phyloP scores from a whole-genome alignment of 1,284 basidiomycete species.

The Microbotryum intermedium region DNA sequence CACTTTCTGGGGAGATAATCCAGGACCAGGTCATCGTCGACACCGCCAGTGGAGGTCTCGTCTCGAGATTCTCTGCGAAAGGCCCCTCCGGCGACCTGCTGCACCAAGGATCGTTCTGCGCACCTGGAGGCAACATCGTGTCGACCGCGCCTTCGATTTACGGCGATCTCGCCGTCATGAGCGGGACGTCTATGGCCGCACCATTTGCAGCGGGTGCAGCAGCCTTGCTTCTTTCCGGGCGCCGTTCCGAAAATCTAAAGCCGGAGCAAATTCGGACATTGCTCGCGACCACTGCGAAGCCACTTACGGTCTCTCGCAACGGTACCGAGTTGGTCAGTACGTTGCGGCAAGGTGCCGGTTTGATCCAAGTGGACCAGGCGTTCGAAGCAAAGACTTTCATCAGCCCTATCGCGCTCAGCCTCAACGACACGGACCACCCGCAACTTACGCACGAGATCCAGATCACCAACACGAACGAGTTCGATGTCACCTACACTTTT shows the following conservation, averaged over 20 bases:
- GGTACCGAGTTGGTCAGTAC: not conserved
- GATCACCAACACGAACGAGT: constrained; percentile 32
- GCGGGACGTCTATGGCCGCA: constrained; percentile 40
- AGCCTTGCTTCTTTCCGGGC: constrained; percentile 53
- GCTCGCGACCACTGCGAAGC: constrained; percentile 54
- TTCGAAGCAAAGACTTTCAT: constrained; percentile 51
- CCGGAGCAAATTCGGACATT: constrained; percentile 46
- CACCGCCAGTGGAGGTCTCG: constrained; percentile 48
- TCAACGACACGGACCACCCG: constrained; percentile 63
- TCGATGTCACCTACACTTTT: constrained; percentile 9
- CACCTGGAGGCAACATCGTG: constrained; percentile 54
- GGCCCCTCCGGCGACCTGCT: constrained; percentile 55
- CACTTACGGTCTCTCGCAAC: constrained; percentile 41
- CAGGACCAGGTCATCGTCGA: too few relatives aligned
- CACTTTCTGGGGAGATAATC: too few relatives aligned
- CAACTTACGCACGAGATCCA: constrained; percentile 41
- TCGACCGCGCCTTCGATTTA: constrained; percentile 49
- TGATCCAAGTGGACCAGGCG: constrained; percentile 57
- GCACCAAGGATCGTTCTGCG: constrained; percentile 52
- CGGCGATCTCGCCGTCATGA: constrained; percentile 45
- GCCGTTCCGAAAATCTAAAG: constrained; percentile 45
- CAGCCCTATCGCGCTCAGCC: constrained; percentile 52
- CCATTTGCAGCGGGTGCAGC: constrained; percentile 51
- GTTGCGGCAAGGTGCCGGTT: constrained; percentile 43
- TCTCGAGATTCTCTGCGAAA: constrained; percentile 52